Base-by-base conservation (phyloP, 805 yeast genomes). In the Candida broadrunensis region DNA sequence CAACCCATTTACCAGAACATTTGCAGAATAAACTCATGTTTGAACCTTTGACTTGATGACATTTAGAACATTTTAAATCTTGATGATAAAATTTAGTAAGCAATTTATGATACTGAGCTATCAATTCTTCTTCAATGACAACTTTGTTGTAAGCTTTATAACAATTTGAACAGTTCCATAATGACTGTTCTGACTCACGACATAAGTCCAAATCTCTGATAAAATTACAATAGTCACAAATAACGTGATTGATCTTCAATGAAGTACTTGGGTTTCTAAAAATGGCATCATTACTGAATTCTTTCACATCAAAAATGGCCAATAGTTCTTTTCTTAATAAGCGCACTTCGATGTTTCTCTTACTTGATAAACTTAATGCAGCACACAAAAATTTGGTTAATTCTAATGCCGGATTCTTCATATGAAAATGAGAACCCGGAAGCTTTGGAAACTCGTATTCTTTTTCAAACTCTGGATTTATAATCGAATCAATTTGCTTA, bases 1-100 rank as follows among this genome's bases (percentile, higher is more conserved):
- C 82, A 3, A 61, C 67, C 96, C 96, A 89, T 13, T 63, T 58
- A 7, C 99, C 99, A 0, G 99, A 91, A 58, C 99, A 93, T 16
- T 77, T 63, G 61, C 99, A 95, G 58, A 80, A 80, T 23, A 70
- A 70, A 24, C 88, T 75, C 76, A 93, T 71, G 46, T 83, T 82
- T 50, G 78, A 83, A 26, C 77, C 80, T 51, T 80, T 79, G 42
- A 88, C 68, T 42, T 70, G 77, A 19, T 77, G 73, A 62, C 99
- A 93, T 55, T 86, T 88, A 14, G 67, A 56, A 61, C 99, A 93
- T 50, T 76, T 78, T 51, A 85, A 67, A 60, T 91, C 98, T 62
- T 93, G 99, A 17, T 76, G 67, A 57, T 79, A 78, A 60, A 76
- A 93, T 38, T 70, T 64, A n/a, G 82, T 72, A 1, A 86, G 44